Evolutionary conservation across 192 early-diverging fungal species (phyloP), one percentile per base, ranked within the genome.

Genomic region (Coemansia sp.): DNA sequence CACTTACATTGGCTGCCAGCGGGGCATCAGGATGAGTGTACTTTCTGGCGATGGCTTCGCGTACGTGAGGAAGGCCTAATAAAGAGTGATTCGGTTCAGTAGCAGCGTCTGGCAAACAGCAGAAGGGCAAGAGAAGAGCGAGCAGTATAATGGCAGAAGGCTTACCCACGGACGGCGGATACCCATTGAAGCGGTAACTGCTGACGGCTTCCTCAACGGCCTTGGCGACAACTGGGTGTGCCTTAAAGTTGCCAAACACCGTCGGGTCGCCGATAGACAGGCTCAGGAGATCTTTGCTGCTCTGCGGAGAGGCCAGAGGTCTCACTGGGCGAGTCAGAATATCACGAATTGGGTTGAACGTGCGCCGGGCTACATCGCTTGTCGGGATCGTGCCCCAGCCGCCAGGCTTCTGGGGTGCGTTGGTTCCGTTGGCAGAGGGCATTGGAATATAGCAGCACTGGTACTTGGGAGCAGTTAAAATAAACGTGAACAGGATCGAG

Each of bases 171-270:
- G 89, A 85, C 18, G 88, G 87, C 25, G 80, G 80, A 61, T 95
- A 95, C 27, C 92, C 92, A 53, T 95, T 95, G 50, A 82, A 81
- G 58, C 83, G 82, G 74, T 78, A 89, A n/a, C 79, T 81, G 27
- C 84, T 50, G 27, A 89, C 60, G 19, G 87, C 79, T 33, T 82
- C 77, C 18, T 81, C 71, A 25, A 95, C 83, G n/a, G 89, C 84
- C 13, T 91, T 83, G 52, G 85, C 85, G 36, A 75, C 77, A 25
- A 62, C 80, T 8, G 82, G 63, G 63, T 87, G 81, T 19, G 87
- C 78, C 60, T 92, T 90, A 73, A 95, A 88, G 79, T 95, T 95
- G 29, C 92, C 92, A 82, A 89, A 91, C 32, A 85, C 79, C 5
- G 92, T 92, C 11, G 92, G 92, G 68, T 95, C 92, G 42, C 91